phyloP scores from a whole-genome alignment of 306 rosid genomes.

The Prunus persica region Prunus_persica_NCBIv2 NC_034015.1:16307501-16308000 shows the following conservation, averaged over 20 bases:
- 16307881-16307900: conserved; percentile 29
- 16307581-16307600: conserved; percentile 38
- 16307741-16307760: conserved; percentile 41
- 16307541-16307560: conserved; percentile 26
- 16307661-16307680: conserved; percentile 22
- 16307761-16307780: conserved; percentile 33
- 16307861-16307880: conserved; percentile 27
- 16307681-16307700: conserved; percentile 24
- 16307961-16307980: conserved; percentile 32
- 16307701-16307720: conserved; percentile 36
- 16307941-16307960: conserved; percentile 26
- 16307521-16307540: conserved; percentile 32
- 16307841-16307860: conserved; percentile 28
- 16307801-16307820: conserved; percentile 1
- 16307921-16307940: conserved; percentile 16
- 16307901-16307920: conserved; percentile 22
- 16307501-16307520: conserved; percentile 12
- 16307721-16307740: not conserved
- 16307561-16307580: conserved; percentile 22
- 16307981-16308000: conserved; percentile 23
- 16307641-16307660: conserved; percentile 23
- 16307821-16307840: conserved; percentile 28
- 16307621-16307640: conserved; percentile 24
- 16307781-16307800: conserved; percentile 14
- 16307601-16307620: conserved; percentile 28